Conservation (phyloP, 164 flowering plant species). For the Aristolochia contorta region DNA sequence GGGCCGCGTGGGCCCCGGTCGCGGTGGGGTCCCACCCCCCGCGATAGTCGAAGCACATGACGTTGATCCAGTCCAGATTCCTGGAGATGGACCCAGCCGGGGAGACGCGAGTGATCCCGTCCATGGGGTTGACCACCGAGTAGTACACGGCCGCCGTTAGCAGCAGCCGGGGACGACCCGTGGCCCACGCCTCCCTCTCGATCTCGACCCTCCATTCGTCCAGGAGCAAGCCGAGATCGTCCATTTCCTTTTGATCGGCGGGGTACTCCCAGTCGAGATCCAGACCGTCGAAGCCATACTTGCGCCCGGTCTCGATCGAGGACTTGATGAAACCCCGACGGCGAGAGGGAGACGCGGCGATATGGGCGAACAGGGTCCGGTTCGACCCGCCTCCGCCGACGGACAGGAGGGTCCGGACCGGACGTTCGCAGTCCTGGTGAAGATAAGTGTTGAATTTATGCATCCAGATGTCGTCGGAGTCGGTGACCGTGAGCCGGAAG, state of each 20-base stretch:
- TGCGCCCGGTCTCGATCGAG: slow-evolving; percentile 17
- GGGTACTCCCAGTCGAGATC: slow-evolving; percentile 38
- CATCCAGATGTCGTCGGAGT: slow-evolving; percentile 12
- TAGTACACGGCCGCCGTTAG: slow-evolving; percentile 23
- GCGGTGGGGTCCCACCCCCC: slow-evolving; percentile 5
- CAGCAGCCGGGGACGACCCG: slow-evolving; percentile 10
- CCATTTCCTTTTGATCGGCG: slow-evolving; percentile 12
- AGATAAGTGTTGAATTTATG: slow-evolving; percentile 16
- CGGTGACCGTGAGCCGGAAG: slow-evolving; percentile 11
- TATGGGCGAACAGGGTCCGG: slow-evolving; percentile 8
- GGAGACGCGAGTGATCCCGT: neutral
- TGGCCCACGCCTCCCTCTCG: slow-evolving; percentile 10
- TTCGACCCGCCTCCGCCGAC: slow-evolving; percentile 25
- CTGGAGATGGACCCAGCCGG: neutral
- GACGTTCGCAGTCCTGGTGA: slow-evolving; percentile 5
- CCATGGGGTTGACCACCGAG: neutral
- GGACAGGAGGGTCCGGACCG: slow-evolving; percentile 26
- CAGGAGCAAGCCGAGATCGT: slow-evolving; percentile 13
- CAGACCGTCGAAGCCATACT: slow-evolving; percentile 23
- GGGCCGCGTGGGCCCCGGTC: slow-evolving; percentile 10
- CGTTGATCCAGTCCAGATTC: slow-evolving; percentile 11
- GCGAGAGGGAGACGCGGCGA: slow-evolving; percentile 7
- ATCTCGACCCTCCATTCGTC: slow-evolving; percentile 18
- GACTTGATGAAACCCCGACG: slow-evolving; percentile 20
- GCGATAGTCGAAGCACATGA: slow-evolving; percentile 15